Evolutionary conservation across 2,329 filamentous ascomycete species (phyloP).

Genomic region (Penicillium sp.): DNA sequence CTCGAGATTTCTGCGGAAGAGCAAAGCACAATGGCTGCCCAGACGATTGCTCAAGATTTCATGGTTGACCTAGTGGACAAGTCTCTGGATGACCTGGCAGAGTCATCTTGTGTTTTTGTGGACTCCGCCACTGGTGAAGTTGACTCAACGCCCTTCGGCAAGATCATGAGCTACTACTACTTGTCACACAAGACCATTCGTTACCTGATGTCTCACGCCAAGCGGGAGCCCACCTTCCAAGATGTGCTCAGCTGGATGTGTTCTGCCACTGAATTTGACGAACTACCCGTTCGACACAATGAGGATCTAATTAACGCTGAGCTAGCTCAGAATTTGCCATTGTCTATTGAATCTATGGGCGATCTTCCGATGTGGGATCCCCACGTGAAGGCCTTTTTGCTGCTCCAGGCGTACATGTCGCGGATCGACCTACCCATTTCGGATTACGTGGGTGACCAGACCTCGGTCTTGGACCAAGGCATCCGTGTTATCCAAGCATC

Average conservation of each 20-base stretch:
- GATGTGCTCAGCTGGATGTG: slow-evolving; percentile 92
- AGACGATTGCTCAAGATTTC: slow-evolving; percentile 86
- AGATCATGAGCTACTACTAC: slow-evolving; percentile 99
- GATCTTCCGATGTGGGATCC: slow-evolving; percentile 93
- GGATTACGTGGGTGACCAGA: slow-evolving; percentile 95
- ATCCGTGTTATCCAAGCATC: slow-evolving; percentile 96
- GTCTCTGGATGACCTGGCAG: slow-evolving; percentile 76
- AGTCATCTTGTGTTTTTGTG: slow-evolving; percentile 79
- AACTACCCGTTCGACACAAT: slow-evolving; percentile 95
- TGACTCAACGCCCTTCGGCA: slow-evolving; percentile 84
- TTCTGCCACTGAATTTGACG: slow-evolving; percentile 90
- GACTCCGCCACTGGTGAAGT: slow-evolving; percentile 80
- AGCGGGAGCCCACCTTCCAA: slow-evolving; percentile 71
- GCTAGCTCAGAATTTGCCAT: slow-evolving; percentile 76
- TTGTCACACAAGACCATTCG: slow-evolving; percentile 93
- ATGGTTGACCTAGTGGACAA: slow-evolving; percentile 91
- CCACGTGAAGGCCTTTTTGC: slow-evolving; percentile 91
- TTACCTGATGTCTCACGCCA: slow-evolving; percentile 74
- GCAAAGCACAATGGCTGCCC: slow-evolving; percentile 81
- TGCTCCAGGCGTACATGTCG: slow-evolving; percentile 93
- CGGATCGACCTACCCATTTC: slow-evolving; percentile 89
- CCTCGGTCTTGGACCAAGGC: slow-evolving; percentile 83
- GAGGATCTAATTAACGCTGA: slow-evolving; percentile 96
- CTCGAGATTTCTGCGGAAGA: slow-evolving; percentile 91
- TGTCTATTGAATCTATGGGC: slow-evolving; percentile 61